Evolutionary conservation across 352 stramenopile genomes (phyloP).

Genomic region (Pythium chondricola): DNA sequence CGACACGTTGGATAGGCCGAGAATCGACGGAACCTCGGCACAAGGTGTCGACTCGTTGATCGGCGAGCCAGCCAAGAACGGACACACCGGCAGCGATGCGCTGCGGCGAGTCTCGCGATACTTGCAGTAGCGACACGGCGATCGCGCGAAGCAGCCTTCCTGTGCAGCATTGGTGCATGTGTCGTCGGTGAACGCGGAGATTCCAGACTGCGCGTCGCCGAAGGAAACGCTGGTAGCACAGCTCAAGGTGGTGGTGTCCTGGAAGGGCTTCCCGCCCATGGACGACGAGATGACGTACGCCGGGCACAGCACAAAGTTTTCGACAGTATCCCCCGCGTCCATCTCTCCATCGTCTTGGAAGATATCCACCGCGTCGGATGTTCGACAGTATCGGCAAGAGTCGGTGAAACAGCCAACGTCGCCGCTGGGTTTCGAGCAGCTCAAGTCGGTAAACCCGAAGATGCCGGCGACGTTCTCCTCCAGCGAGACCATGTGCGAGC

Average conservation of each 20-base stretch:
- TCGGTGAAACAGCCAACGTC: constrained; percentile 8
- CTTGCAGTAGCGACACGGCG: constrained; percentile 19
- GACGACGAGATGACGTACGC: constrained; percentile 5
- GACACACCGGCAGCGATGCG: background rate
- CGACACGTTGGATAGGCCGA: background rate
- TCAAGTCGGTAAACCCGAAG: constrained; percentile 8
- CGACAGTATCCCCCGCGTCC: background rate
- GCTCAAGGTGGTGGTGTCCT: background rate
- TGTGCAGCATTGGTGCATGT: background rate
- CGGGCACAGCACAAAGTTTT: constrained; percentile 4
- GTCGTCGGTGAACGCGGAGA: constrained; percentile 10
- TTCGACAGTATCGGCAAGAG: constrained; percentile 13
- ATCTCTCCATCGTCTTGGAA: background rate
- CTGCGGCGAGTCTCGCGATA: constrained; percentile 7
- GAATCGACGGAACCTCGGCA: background rate
- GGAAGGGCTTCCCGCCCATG: background rate
- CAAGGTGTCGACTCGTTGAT: background rate
- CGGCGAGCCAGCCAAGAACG: background rate
- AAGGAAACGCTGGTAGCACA: constrained; percentile 10
- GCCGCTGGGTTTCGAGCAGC: background rate
- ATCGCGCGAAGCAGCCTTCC: constrained; percentile 11
- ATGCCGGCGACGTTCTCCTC: constrained; percentile 13
- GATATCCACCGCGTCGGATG: constrained; percentile 3
- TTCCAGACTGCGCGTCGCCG: constrained; percentile 5
- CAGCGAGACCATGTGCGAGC: constrained; percentile 10